Evolutionary conservation across 2,329 filamentous ascomycete genomes (phyloP), one percentile per base, ranked within the genome.

Genomic region (Epichloe brachyelytri): DNA sequence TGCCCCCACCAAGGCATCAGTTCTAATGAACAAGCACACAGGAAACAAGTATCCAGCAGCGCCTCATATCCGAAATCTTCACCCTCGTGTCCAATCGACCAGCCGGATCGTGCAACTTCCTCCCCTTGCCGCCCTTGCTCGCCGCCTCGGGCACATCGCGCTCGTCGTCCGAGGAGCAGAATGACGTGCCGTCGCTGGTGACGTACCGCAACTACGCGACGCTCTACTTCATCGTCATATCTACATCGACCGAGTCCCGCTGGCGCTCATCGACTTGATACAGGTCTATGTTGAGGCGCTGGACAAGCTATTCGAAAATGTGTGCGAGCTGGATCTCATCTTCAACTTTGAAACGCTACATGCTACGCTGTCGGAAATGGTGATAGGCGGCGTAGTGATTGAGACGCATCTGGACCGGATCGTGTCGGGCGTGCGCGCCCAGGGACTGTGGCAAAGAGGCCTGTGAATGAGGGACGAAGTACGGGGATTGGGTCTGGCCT

Each of bases 341-440:
- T 98, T 98, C 74, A 97, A 97, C 66, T 98, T 95, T 61, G 93
- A 98, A 76, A 94, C 89, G 15, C 75, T 98, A 61, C 93, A 98
- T 72, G 86, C 91, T 8, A 83, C 89, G 15, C 73, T 97, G 10
- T 83, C 82, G 52, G 91, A 97, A 74, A 95, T 97, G 88, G 86
- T 97, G 51, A 87, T 95, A 15, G 91, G 91, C 14, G 91, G 91
- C 1, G 88, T 96, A 14, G 91, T 97, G 15, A 83, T 97, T 22
- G 91, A 97, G 72, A 96, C 91, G 34, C 88, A 85, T 60, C 70
- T 95, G 54, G 89, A 95, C 52, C 83, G 83, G 65, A 93, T 97
- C 50, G 86, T 96, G 4, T 79, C 87, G 36, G 90, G 88, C 1
- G 91, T 97, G 5, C 83, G 75, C 52, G 78, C 80, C 8, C 86